Evolutionary conservation across 371 early-diverging fungal genomes (phyloP).

Genomic region (Apophysomyces variabilis): DNA sequence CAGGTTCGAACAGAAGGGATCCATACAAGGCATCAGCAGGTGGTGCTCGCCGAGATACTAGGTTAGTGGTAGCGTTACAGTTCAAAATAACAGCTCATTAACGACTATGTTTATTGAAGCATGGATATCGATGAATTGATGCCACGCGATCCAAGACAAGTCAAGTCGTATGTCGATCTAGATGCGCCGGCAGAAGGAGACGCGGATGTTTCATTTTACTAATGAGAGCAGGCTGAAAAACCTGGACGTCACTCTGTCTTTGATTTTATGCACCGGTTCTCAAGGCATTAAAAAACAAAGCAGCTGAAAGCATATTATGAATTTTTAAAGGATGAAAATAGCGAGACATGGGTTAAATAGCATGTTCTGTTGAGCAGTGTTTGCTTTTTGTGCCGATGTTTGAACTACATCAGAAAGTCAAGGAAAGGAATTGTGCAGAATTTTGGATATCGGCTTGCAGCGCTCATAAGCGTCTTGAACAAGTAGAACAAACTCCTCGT

Average conservation of each 20-base stretch:
- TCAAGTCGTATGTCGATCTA: conserved; percentile 87
- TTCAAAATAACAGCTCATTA: not conserved
- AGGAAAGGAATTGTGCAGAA: no score
- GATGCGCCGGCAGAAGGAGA: conserved; percentile 90
- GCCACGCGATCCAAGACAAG: conserved; percentile 71
- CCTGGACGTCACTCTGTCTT: not conserved
- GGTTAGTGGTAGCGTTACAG: not conserved
- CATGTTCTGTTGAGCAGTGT: no score
- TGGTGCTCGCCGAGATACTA: conserved; percentile 17
- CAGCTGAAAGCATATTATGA: not conserved
- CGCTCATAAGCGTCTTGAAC: no score
- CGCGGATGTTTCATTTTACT: conserved; percentile 60
- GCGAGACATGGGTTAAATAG: no score
- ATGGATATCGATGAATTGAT: conserved; percentile 41
- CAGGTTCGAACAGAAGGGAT: not conserved
- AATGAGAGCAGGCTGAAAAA: conserved; percentile 8
- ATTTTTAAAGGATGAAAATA: not conserved
- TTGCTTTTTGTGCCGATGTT: no score
- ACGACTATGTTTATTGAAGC: not conserved
- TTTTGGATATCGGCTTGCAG: no score
- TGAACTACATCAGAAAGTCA: no score
- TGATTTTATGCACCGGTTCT: not conserved
- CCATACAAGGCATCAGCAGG: conserved; percentile 23
- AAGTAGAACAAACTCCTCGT: no score
- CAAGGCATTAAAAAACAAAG: conserved; percentile 1